Evolutionary conservation across 1,284 basidiomycete species (phyloP).

Genomic region (Hymenochaete sp.): DNA sequence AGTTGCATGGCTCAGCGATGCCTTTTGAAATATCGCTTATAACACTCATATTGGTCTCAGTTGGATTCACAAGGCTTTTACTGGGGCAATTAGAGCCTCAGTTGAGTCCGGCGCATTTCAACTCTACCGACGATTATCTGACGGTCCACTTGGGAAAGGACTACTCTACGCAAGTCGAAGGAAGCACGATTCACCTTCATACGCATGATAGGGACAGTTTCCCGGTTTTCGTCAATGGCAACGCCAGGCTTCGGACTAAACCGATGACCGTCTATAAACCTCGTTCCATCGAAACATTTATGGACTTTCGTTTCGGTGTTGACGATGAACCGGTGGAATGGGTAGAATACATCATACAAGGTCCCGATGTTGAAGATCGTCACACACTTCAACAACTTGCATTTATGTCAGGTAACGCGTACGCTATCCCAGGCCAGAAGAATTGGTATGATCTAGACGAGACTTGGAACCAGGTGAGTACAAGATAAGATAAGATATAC

Average conservation of each 20-base stretch:
- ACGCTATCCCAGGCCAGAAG: constrained; percentile 55
- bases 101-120: too few species aligned
- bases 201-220: too few species aligned
- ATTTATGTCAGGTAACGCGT: constrained; percentile 89
- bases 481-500: constrained; percentile 5
- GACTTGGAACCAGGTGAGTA: constrained; percentile 65
- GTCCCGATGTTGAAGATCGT: constrained; percentile 69
- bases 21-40: too few species aligned
- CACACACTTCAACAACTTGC: constrained; percentile 81
- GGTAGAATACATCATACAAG: constrained; percentile 45
- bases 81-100: too few species aligned
- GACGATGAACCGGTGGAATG: constrained; percentile 47
- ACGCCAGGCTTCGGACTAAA: constrained; percentile 27
- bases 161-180: constrained; percentile 6
- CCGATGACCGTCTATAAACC: constrained; percentile 57
- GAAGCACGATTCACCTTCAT: too few species aligned
- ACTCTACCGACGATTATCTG: too few species aligned
- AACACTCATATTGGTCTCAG: too few species aligned
- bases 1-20: too few species aligned
- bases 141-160: constrained; percentile 11
- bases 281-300: constrained; percentile 39
- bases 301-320: constrained; percentile 35
- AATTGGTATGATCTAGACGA: constrained; percentile 81
- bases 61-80: too few species aligned
- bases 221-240: too few species aligned